Evolutionary conservation across 371 early-diverging fungal genomes (phyloP).

Genomic region (Mucor indicus): DNA sequence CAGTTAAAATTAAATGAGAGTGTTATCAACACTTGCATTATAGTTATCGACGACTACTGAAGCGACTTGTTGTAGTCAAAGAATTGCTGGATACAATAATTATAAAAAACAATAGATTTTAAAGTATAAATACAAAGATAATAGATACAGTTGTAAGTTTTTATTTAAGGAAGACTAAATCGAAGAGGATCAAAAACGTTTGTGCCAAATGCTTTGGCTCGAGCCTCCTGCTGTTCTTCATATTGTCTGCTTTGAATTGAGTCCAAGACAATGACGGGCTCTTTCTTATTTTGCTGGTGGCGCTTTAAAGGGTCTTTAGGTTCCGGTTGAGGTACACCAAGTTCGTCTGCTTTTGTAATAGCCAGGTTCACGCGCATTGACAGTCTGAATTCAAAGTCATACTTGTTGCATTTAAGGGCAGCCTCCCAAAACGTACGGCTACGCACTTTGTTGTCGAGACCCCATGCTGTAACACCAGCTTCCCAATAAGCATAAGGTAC

Average conservation of each 20-base stretch:
- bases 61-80: too few relatives aligned
- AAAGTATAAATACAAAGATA: too few relatives aligned
- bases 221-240: too few relatives aligned
- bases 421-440: constrained; percentile 42
- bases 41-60: too few relatives aligned
- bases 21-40: too few relatives aligned
- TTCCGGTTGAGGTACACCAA: constrained; percentile 27
- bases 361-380: constrained; percentile 45
- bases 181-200: too few relatives aligned
- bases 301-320: constrained; percentile 13
- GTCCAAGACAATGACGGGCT: constrained; percentile 9
- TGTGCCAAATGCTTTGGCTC: too few relatives aligned
- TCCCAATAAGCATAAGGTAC: constrained; percentile 63
- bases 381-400: constrained; percentile 47
- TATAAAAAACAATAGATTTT: too few relatives aligned
- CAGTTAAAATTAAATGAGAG: too few relatives aligned
- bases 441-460: constrained; percentile 39
- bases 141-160: too few relatives aligned
- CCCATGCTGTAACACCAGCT: constrained; percentile 49
- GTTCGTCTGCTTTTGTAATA: constrained; percentile 39
- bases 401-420: constrained; percentile 38
- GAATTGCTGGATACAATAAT: too few relatives aligned
- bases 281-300: constrained; percentile 12
- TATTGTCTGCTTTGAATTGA: constrained; percentile 21
- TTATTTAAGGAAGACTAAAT: too few relatives aligned